A percentile compares a stretch with the other conserved stretches of the same genome.
Evolutionary conservation across 805 yeast genomes (phyloP).

Genomic region (Yarrowia deformans): DNA sequence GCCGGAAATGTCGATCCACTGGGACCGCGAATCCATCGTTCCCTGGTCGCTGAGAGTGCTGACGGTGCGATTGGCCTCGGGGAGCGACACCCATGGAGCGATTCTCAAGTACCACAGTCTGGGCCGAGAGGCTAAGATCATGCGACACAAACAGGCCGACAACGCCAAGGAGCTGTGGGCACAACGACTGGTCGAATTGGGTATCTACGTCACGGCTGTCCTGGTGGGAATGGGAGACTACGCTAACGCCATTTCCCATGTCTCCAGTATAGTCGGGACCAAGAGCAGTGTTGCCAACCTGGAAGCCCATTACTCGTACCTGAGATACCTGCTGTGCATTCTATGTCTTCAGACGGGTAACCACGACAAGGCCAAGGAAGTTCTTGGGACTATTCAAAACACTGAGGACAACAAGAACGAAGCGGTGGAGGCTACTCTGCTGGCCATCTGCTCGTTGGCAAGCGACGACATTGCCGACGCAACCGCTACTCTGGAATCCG

Average conservation of each 20-base stretch:
- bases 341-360: slow-evolving; percentile 23
- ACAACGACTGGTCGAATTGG: slow-evolving; percentile 46
- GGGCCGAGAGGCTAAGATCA: slow-evolving; percentile 50
- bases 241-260: slow-evolving; percentile 46
- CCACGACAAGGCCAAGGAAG: neutral
- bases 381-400: neutral
- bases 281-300: neutral
- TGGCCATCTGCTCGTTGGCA: slow-evolving; percentile 9
- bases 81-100: slow-evolving; percentile 50
- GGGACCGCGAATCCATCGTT: slow-evolving; percentile 41
- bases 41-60: slow-evolving; percentile 51
- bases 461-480: slow-evolving; percentile 3
- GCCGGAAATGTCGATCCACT: slow-evolving; percentile 36
- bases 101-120: slow-evolving; percentile 49
- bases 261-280: neutral
- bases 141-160: slow-evolving; percentile 39
- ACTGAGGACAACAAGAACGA: neutral
- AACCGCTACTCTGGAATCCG: neutral
- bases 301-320: neutral
- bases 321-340: slow-evolving; percentile 19
- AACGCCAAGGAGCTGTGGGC: slow-evolving; percentile 42
- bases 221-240: slow-evolving; percentile 50
- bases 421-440: neutral
- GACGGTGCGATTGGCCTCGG: slow-evolving; percentile 48
- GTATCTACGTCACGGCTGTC: slow-evolving; percentile 49